These are phyloP conservation scores for Cronartium quercuum DNA, from an alignment of 1,284 basidiomycete species.

Conservation along the genomic window DNA sequence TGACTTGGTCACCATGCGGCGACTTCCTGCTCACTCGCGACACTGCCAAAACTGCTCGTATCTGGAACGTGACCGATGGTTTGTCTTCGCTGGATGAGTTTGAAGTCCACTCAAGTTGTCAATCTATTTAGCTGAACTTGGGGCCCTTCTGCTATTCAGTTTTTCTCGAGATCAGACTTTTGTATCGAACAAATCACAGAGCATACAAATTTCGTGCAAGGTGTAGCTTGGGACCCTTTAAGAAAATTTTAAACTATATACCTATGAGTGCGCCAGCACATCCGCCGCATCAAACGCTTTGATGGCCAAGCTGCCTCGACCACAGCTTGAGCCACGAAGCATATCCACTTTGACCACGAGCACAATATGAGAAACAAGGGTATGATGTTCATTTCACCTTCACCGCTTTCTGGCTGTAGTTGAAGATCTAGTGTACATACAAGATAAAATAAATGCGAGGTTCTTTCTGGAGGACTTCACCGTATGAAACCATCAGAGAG, in stretches of 20 bases:
- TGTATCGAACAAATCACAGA: slow-evolving; percentile 77
- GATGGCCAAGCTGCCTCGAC: not conserved
- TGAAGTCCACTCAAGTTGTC: not conserved
- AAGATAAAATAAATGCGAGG: no score
- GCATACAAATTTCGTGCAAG: slow-evolving; percentile 89
- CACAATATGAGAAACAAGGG: no score
- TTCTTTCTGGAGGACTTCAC: no score
- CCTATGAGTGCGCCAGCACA: slow-evolving; percentile 4
- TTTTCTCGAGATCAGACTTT: not conserved
- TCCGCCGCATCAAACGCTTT: not conserved
- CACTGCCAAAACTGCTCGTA: slow-evolving; percentile 87
- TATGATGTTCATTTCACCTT: no score
- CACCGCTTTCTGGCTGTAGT: no score
- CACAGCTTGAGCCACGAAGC: slow-evolving; percentile 3
- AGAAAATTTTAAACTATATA: slow-evolving; percentile 63
- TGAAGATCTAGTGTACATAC: no score
- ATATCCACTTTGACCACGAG: slow-evolving; percentile 3
- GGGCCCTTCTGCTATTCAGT: not conserved
- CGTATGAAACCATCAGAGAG: no score
- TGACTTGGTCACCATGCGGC: slow-evolving; percentile 93
- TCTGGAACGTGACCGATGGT: slow-evolving; percentile 74
- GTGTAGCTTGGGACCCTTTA: slow-evolving; percentile 91
- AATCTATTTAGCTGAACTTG: not conserved
- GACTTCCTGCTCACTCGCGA: slow-evolving; percentile 89
- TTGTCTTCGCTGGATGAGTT: no score